These are phyloP conservation scores for Hypoxylon sp. DNA, from an alignment of 2,329 filamentous ascomycete genomes.

Conservation along the genomic window DNA sequence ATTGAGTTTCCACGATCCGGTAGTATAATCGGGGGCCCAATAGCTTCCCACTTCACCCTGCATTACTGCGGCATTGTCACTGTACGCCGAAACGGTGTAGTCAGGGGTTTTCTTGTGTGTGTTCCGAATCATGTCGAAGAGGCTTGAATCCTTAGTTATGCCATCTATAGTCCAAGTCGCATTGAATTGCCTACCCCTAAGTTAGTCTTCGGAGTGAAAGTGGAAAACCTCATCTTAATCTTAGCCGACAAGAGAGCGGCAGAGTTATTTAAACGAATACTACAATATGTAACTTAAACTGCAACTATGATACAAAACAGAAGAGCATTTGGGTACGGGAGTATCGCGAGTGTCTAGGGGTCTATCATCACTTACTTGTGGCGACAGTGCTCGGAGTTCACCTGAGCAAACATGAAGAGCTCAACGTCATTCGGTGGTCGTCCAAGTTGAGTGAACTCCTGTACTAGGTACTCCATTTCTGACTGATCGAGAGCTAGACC, in stretches of 20 bases:
- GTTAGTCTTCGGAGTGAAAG: no score
- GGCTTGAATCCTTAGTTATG: slow-evolving; percentile 75
- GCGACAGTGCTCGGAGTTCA: slow-evolving; percentile 87
- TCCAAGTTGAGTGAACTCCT: slow-evolving; percentile 74
- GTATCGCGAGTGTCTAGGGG: neutral
- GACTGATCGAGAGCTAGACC: slow-evolving; percentile 87
- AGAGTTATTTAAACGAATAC: no score
- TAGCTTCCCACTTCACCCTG: slow-evolving; percentile 75
- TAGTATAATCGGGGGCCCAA: slow-evolving; percentile 89
- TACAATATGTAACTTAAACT: no score
- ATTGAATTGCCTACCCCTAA: slow-evolving; percentile 76
- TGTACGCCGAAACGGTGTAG: slow-evolving; percentile 93
- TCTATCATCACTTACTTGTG: slow-evolving; percentile 36
- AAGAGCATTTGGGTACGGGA: neutral
- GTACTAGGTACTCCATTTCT: slow-evolving; percentile 94
- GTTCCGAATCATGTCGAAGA: slow-evolving; percentile 97
- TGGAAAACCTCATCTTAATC: no score
- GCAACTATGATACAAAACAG: no score
- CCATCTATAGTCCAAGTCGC: slow-evolving; percentile 96
- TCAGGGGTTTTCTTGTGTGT: slow-evolving; percentile 85
- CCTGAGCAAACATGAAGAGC: slow-evolving; percentile 99
- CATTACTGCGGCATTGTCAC: slow-evolving; percentile 95
- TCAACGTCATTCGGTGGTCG: slow-evolving; percentile 82
- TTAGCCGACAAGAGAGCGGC: no score
- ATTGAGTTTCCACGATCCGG: slow-evolving; percentile 85